Evolutionary conservation across 495 filamentous ascomycete genomes (phyloP).

Genomic region (Cenococcum geophilum): DNA sequence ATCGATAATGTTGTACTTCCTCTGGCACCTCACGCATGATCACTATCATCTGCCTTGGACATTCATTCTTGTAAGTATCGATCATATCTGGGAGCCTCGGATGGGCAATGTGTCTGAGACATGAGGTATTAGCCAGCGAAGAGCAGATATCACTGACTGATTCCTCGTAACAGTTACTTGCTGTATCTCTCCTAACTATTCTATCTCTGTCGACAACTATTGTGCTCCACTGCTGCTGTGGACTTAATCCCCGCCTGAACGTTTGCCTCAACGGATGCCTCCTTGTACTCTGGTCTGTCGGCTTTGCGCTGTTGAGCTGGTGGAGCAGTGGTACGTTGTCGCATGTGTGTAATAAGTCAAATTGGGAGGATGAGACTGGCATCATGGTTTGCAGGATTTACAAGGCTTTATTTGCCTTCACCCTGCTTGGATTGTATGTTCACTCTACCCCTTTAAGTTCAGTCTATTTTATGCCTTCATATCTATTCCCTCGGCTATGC

Average conservation of each 20-base stretch:
- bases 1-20: constrained; percentile 56
- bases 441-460: background rate
- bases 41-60: constrained; percentile 56
- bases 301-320: constrained; percentile 53
- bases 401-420: constrained; percentile 62
- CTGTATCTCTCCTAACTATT: constrained; percentile 52
- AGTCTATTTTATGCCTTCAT: background rate
- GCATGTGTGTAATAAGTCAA: constrained; percentile 48
- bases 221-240: constrained; percentile 50
- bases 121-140: too few relatives aligned
- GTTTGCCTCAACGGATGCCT: constrained; percentile 48
- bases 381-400: constrained; percentile 58
- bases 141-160: constrained; percentile 1
- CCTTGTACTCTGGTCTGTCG: constrained; percentile 52
- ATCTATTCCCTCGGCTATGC: too few relatives aligned
- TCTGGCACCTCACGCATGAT: constrained; percentile 51
- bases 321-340: constrained; percentile 51
- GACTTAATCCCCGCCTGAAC: constrained; percentile 53
- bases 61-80: constrained; percentile 52
- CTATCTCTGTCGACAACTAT: constrained; percentile 49
- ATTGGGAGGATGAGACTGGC: constrained; percentile 54
- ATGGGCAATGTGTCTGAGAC: too few relatives aligned
- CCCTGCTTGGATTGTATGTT: constrained; percentile 44
- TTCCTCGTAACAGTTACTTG: constrained; percentile 44
- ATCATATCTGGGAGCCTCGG: background rate